Evolutionary conservation across 2,329 filamentous ascomycete genomes (phyloP).

Genomic region (Pseudopithomyces maydicus): DNA sequence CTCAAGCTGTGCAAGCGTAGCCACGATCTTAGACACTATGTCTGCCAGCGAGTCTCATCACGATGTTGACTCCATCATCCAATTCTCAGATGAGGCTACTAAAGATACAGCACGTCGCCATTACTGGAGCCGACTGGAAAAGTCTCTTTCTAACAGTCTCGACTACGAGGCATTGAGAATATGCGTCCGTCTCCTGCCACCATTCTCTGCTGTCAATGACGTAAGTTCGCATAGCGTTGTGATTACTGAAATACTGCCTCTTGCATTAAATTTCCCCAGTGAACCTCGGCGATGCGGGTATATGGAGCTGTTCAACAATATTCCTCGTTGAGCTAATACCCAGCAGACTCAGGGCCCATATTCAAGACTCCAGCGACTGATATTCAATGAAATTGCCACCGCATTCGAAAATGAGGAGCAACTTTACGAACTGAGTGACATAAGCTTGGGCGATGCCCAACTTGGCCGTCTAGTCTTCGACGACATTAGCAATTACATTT

Average conservation of each 20-base stretch:
- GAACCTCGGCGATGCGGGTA: background rate
- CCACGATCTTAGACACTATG: background rate
- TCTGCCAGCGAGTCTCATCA: background rate
- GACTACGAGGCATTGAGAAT: constrained; percentile 27
- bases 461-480: constrained; percentile 21
- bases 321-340: constrained; percentile 6
- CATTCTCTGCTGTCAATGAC: background rate
- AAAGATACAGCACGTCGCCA: constrained; percentile 27
- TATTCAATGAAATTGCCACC: constrained; percentile 23
- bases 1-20: background rate
- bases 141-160: constrained; percentile 13
- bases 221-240: constrained; percentile 9
- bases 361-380: constrained; percentile 17
- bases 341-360: background rate
- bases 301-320: background rate
- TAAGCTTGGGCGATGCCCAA: constrained; percentile 23
- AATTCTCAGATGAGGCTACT: constrained; percentile 26
- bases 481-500: constrained; percentile 7
- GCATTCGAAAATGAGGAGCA: constrained; percentile 18
- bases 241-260: background rate
- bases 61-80: constrained; percentile 24
- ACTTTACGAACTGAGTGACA: constrained; percentile 31
- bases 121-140: constrained; percentile 25
- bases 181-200: constrained; percentile 26
- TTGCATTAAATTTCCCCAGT: background rate